Base-by-base conservation (phyloP, 2,329 filamentous ascomycete species). In the Aspergillus intermedius region DNA sequence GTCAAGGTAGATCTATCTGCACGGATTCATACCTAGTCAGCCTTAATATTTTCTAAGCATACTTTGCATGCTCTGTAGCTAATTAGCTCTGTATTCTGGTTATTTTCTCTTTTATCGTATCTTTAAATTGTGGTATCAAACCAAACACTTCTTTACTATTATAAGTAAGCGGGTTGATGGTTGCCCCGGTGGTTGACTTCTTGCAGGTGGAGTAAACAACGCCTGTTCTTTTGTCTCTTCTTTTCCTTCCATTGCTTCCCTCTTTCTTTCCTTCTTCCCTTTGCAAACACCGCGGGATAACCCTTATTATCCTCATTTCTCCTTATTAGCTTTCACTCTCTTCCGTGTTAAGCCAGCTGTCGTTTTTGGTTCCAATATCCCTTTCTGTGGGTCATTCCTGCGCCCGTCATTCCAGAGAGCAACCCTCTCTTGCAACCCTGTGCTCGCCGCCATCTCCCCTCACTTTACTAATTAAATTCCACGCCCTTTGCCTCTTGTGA, bases 341-440 rank as follows among this genome's bases (percentile, higher is more conserved):
- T 25, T 40, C 50, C 34, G 40, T 40, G 25, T 10, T 30, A 30
- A 30, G 25, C 25, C 1, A 30, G 4, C 21, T 30, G 5, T 30
- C 40, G 10, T 37, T 48, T 19, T 46, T 49, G 54, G 52, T 57
- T 57, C 50, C 54, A 50, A 54, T 49, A 30, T 47, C 44, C 21
- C 46, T 46, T 54, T 35, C 44, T 39, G 51, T 54, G 55, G 54
- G 52, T 55, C 54, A 42, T 49, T 47, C 55, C 50, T 40, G 48
- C 42, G 52, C 49, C 56, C 61, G 55, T 60, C 63, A 64, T 66
- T 64, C 61, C 62, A 62, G 57, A 59, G 50, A 60, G 56, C 57
- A 62, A 61, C 58, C 57, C 51, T 60, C 49, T 30, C 7, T 45
- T 50, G 44, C 37, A 40, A 40, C 37, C 37, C 19, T 12, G 15